Evolutionary conservation across 495 filamentous ascomycete genomes (phyloP).

Genomic region (Tetracladium setigerum): DNA sequence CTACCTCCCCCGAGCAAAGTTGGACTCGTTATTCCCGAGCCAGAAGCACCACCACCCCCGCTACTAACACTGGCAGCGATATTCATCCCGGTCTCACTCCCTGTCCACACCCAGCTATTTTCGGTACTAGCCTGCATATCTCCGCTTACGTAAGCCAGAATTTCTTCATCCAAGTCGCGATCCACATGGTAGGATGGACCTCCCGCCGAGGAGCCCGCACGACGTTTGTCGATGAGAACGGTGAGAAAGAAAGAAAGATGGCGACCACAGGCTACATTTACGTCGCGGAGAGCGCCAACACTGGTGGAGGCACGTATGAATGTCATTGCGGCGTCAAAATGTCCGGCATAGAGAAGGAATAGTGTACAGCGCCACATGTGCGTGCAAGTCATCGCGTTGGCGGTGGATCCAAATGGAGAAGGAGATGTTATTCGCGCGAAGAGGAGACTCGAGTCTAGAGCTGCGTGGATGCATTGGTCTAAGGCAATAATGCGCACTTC

Average conservation of each 20-base stretch:
- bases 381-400: constrained; percentile 62
- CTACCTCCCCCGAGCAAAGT: constrained; percentile 14
- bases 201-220: constrained; percentile 12
- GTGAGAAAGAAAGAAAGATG: constrained; percentile 79
- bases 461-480: constrained; percentile 65
- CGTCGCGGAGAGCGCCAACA: constrained; percentile 59
- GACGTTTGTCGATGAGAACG: constrained; percentile 36
- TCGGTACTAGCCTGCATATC: constrained; percentile 83
- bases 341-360: constrained; percentile 65
- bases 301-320: constrained; percentile 65
- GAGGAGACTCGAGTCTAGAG: constrained; percentile 69
- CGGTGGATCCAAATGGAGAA: constrained; percentile 27
- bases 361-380: constrained; percentile 89
- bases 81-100: constrained; percentile 48
- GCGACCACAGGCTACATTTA: constrained; percentile 74
- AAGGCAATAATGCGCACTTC: constrained; percentile 62
- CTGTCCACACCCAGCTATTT: constrained; percentile 82
- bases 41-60: constrained; percentile 9
- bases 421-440: constrained; percentile 44
- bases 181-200: constrained; percentile 14
- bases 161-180: constrained; percentile 73
- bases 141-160: constrained; percentile 79
- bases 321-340: constrained; percentile 60
- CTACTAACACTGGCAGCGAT: constrained; percentile 7
- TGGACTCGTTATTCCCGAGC: constrained; percentile 1